Conservation (phyloP, 495 filamentous ascomycete species). For the Alectoria sarmentosa region DNA sequence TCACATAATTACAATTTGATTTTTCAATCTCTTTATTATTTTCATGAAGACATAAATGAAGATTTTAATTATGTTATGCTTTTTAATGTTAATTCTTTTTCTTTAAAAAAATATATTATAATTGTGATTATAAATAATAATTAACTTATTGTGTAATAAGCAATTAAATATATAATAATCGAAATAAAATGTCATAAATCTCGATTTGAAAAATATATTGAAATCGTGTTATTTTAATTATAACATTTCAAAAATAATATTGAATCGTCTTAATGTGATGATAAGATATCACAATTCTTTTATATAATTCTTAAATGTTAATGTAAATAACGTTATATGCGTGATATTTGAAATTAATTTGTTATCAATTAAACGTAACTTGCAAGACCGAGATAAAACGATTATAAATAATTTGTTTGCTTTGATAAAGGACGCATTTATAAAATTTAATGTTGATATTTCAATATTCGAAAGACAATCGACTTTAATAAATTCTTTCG, state of each 20-base stretch:
- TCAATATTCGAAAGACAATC: neutral
- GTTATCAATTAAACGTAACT: no score
- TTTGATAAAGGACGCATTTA: no score
- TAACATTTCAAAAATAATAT: conserved; percentile 4
- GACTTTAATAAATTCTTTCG: no score
- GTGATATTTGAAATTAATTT: no score
- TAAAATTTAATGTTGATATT: neutral
- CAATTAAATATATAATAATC: conserved; percentile 2
- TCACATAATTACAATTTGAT: no score
- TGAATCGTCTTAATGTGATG: neutral
- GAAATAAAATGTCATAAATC: neutral
- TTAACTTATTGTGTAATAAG: neutral
- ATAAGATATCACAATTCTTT: neutral
- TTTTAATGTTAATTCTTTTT: conserved; percentile 3
- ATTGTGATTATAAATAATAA: neutral
- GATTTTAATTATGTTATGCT: no score
- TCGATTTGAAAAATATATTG: neutral
- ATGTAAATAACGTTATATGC: no score
- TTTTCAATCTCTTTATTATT: neutral
- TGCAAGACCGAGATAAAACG: no score
- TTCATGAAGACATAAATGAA: neutral
- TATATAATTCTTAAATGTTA: no score
- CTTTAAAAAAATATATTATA: neutral
- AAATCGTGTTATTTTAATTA: neutral
- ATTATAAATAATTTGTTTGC: no score